Percentiles rank a stretch among this genome's conserved stretches.
Evolutionary conservation across 164 flowering plant genomes (phyloP).

Genomic region (Nymphaea thermarum): DNA sequence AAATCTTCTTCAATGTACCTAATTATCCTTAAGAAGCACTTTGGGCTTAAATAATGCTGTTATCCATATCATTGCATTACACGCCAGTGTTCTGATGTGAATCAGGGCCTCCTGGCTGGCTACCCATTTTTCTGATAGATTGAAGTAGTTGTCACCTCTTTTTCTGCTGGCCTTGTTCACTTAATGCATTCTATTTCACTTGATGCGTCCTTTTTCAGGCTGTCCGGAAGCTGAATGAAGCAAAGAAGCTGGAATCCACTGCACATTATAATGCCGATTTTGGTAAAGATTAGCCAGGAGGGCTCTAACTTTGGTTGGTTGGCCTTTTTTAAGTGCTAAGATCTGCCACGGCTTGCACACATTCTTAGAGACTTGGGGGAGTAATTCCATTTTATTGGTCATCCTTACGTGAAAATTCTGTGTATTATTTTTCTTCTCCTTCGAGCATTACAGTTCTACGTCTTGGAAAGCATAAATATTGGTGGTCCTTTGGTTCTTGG

Average conservation of each 20-base stretch:
- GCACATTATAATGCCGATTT: conserved; percentile 81
- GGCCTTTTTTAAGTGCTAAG: too few relatives aligned
- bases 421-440: background rate
- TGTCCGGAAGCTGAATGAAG: conserved; percentile 77
- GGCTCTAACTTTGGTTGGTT: background rate
- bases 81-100: too few relatives aligned
- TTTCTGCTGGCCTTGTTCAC: too few relatives aligned
- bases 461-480: too few relatives aligned
- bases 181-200: too few relatives aligned
- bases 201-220: conserved; percentile 30
- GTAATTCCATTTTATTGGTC: background rate
- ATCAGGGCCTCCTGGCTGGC: too few relatives aligned
- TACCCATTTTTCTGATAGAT: too few relatives aligned
- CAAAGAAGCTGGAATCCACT: conserved; percentile 85
- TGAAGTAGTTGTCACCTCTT: too few relatives aligned
- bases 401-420: background rate
- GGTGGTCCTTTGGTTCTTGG: background rate
- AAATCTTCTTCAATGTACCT: too few relatives aligned
- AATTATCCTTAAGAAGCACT: too few relatives aligned
- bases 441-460: background rate
- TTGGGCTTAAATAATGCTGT: too few relatives aligned
- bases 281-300: conserved; percentile 52
- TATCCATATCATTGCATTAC: too few relatives aligned
- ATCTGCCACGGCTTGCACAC: background rate
- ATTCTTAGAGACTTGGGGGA: background rate